Conservation (phyloP, 257 asterid genomes). For the Osmanthus fragrans region DNA sequence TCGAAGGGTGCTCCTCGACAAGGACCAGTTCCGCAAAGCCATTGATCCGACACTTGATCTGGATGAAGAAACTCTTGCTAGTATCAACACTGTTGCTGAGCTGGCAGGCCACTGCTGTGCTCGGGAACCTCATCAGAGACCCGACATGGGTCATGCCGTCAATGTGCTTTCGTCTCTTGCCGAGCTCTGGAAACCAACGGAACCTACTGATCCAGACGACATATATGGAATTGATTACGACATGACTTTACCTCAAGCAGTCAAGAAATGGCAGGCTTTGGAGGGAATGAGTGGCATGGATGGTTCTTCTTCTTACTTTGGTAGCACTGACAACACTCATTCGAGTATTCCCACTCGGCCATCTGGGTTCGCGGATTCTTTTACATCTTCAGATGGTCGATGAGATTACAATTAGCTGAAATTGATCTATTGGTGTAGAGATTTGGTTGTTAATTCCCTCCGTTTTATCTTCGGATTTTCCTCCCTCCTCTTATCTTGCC, state of each 20-base stretch:
- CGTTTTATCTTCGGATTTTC: not conserved
- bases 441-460: constrained; percentile 21
- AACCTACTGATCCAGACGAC: constrained; percentile 70
- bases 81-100: constrained; percentile 67
- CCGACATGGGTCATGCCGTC: constrained; percentile 83
- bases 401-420: constrained; percentile 27
- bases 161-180: constrained; percentile 75
- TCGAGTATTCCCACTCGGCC: constrained; percentile 77
- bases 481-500: not conserved
- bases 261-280: constrained; percentile 86
- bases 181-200: constrained; percentile 83
- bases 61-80: constrained; percentile 56
- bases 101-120: constrained; percentile 85
- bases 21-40: constrained; percentile 50
- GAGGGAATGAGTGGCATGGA: constrained; percentile 70
- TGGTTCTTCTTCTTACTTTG: constrained; percentile 43
- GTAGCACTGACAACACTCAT: constrained; percentile 67
- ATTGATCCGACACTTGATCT: constrained; percentile 62
- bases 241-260: constrained; percentile 76
- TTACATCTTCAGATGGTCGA: constrained; percentile 70
- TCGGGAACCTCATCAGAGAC: constrained; percentile 77
- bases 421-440: not conserved
- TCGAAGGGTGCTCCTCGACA: constrained; percentile 59
- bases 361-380: constrained; percentile 75
- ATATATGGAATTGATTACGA: constrained; percentile 68